A percentile compares a stretch with the other conserved stretches of the same genome.
These are phyloP conservation scores for Clarkia xantiana DNA, from an alignment of 345 rosid species.

Conservation along the genomic window DNA sequence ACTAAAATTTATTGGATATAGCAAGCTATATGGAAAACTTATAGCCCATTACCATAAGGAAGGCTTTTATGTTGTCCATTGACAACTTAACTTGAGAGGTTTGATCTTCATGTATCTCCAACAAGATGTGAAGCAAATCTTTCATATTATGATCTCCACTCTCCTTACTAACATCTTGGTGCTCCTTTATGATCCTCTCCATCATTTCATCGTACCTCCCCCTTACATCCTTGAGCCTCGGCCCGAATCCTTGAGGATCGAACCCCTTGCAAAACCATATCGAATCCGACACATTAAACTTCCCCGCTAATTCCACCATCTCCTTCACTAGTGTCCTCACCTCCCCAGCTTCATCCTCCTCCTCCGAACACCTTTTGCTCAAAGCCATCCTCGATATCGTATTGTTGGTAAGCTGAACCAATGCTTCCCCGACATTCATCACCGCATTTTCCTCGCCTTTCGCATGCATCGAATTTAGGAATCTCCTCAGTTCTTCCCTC, in stretches of 20 bases:
- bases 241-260: constrained; percentile 52
- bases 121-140: constrained; percentile 35
- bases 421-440: constrained; percentile 31
- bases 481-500: constrained; percentile 26
- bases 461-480: constrained; percentile 19
- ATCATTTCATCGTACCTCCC: constrained; percentile 45
- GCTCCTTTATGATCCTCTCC: constrained; percentile 60
- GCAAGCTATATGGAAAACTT: too few species aligned
- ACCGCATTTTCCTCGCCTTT: constrained; percentile 26
- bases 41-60: constrained; percentile 50
- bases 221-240: constrained; percentile 43
- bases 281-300: constrained; percentile 45
- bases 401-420: constrained; percentile 46
- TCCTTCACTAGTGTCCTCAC: constrained; percentile 47
- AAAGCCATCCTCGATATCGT: constrained; percentile 50
- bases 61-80: constrained; percentile 39
- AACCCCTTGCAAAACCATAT: constrained; percentile 54
- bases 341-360: constrained; percentile 24
- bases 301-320: constrained; percentile 37
- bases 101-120: constrained; percentile 28
- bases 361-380: constrained; percentile 26
- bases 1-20: too few species aligned
- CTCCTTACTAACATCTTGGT: constrained; percentile 5
- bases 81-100: constrained; percentile 31
- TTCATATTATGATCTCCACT: constrained; percentile 2